Percentiles rank a stretch among this genome's conserved stretches.
phyloP scores from a whole-genome alignment of 2,329 filamentous ascomycete genomes.

The Calonectria leucothoes region DNA sequence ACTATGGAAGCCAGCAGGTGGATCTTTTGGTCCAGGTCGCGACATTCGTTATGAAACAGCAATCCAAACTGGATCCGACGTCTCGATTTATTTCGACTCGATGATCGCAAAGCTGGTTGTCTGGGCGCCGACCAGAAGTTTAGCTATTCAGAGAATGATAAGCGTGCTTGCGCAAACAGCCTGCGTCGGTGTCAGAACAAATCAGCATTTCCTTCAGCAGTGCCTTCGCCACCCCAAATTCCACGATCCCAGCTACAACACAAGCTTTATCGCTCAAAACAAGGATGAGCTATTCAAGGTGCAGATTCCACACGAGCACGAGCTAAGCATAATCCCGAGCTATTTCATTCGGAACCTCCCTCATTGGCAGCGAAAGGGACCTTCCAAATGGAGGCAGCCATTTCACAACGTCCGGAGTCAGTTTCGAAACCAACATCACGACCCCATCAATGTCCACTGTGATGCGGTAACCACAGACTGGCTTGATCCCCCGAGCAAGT shows the following conservation, averaged over 20 bases:
- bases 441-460: conserved; percentile 8
- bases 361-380: neutral
- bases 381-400: neutral
- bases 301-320: neutral
- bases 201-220: conserved; percentile 77
- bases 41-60: conserved; percentile 55
- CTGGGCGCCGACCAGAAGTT: conserved; percentile 50
- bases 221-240: conserved; percentile 74
- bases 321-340: conserved; percentile 5
- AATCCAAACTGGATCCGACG: conserved; percentile 47
- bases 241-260: conserved; percentile 56
- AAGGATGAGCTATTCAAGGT: conserved; percentile 66
- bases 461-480: conserved; percentile 6
- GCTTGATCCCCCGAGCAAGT: neutral
- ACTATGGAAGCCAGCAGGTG: conserved; percentile 43
- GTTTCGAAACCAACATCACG: conserved; percentile 22
- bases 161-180: conserved; percentile 47
- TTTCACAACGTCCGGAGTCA: conserved; percentile 9
- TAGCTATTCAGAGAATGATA: conserved; percentile 51
- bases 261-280: conserved; percentile 76
- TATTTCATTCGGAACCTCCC: conserved; percentile 10
- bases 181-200: conserved; percentile 64
- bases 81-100: conserved; percentile 60
- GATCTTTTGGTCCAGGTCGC: conserved; percentile 22
- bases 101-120: conserved; percentile 60